Base-by-base conservation (phyloP, 768 basidiomycete species). In the Serendipita vermifera region DNA sequence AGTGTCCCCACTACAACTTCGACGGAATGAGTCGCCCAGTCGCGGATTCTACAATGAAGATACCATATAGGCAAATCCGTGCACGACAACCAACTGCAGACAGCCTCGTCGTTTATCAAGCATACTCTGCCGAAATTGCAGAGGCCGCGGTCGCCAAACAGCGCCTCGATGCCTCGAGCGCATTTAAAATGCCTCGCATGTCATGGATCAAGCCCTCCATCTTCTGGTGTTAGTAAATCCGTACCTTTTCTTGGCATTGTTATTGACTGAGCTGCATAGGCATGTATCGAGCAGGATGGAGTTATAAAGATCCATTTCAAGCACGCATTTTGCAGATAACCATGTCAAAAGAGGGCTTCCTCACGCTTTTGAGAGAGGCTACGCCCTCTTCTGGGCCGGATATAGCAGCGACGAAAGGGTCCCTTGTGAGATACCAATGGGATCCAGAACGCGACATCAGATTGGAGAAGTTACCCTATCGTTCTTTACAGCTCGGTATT, bases 61-160 rank as follows among this genome's bases (percentile, higher is more conserved):
- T 51, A 22, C 46, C 46, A 22, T 51, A 51, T n/a, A 51, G 3
- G 46, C 46, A 51, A n/a, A 51, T 51, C 24, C 46, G 46, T 9
- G 46, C 46, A 5, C 17, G 29, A 15, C 2, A 29, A 9, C 46
- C 46, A 2, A 51, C 46, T 7, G 22, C 46, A 5, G 46, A 51
- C 27, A 51, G 22, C 20, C 24, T 51, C 9, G 27, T 51, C 11
- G 46, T 51, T 15, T 51, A 51, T 2, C 46, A 51, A 29, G 46
- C 46, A 3, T 51, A 51, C 22, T 22, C 17, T 20, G 46, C 20
- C 20, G n/a, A 15, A 29, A 51, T 51, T 7, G 46, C 46, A 15
- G 31, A 15, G 9, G 46, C 46, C 29, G 46, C 46, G 17, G 15
- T 51, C 9, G 46, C 17, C 7, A 7, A n/a, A 7, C 22, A 29